These are phyloP conservation scores for Lipomyces yamadae DNA, from an alignment of 805 yeast species.

Conservation along the genomic window DNA sequence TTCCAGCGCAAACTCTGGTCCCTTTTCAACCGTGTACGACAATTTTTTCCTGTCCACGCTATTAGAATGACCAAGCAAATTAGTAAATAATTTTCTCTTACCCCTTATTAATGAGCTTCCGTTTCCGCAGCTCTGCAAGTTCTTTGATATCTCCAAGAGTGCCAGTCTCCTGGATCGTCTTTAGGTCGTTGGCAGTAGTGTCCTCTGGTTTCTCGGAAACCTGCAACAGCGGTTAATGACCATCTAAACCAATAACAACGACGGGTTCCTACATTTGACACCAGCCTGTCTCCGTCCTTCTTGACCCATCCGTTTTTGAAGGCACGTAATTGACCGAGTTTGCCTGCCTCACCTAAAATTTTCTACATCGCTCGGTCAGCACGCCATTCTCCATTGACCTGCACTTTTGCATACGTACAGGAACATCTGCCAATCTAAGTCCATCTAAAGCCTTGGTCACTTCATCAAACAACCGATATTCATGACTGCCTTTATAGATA, in stretches of 20 bases:
- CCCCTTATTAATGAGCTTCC: constrained; percentile 73
- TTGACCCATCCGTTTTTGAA: constrained; percentile 96
- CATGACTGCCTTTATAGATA: constrained; percentile 84
- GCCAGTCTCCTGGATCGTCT: constrained; percentile 61
- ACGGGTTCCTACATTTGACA: constrained; percentile 49
- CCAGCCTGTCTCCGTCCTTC: constrained; percentile 81
- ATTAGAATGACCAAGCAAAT: not conserved
- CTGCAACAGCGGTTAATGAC: constrained; percentile 5
- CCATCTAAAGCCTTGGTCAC: constrained; percentile 78
- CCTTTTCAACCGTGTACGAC: constrained; percentile 78
- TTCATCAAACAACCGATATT: constrained; percentile 74
- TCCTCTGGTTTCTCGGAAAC: constrained; percentile 60
- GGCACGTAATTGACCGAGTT: constrained; percentile 95
- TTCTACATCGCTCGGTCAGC: constrained; percentile 44
- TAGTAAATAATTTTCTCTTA: constrained; percentile 2
- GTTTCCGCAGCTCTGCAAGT: constrained; percentile 85
- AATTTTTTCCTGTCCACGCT: constrained; percentile 58
- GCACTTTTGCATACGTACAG: constrained; percentile 37
- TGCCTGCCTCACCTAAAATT: constrained; percentile 81
- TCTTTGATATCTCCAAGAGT: constrained; percentile 64
- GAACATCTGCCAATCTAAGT: constrained; percentile 70
- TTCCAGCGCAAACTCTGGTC: constrained; percentile 79
- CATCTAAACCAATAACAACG: not conserved
- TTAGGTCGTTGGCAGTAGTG: constrained; percentile 66
- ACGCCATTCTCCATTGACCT: not conserved